Percentiles rank a stretch among this genome's conserved stretches.
These are phyloP conservation scores for Apiospora kogelbergensis DNA, from an alignment of 2,329 filamentous ascomycete species.

Conservation along the genomic window DNA sequence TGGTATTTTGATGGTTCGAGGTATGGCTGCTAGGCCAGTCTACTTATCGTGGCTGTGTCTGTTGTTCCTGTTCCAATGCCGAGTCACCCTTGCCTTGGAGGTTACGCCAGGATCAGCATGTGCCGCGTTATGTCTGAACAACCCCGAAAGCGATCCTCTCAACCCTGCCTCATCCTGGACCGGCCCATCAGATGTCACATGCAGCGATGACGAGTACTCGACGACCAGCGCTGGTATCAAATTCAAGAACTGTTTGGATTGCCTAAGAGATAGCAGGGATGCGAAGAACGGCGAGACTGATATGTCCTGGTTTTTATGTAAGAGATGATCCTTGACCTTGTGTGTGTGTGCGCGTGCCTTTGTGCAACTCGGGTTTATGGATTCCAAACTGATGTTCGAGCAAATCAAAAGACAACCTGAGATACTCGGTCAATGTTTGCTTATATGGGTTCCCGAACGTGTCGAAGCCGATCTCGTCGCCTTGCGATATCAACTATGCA, in stretches of 20 bases:
- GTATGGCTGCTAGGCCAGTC: no score
- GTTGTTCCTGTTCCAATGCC: constrained; percentile 17
- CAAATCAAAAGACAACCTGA: constrained; percentile 43
- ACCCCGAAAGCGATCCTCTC: constrained; percentile 30
- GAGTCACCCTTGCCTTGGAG: constrained; percentile 33
- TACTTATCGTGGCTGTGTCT: background rate
- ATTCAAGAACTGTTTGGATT: constrained; percentile 47
- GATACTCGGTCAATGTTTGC: constrained; percentile 48
- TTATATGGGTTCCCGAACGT: constrained; percentile 38
- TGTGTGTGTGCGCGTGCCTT: no score
- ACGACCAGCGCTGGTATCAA: constrained; percentile 39
- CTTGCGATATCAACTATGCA: constrained; percentile 42
- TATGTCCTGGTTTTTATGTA: constrained; percentile 48
- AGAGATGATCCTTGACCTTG: constrained; percentile 17
- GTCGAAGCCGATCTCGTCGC: constrained; percentile 35
- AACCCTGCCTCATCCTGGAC: constrained; percentile 41
- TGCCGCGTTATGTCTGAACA: constrained; percentile 46
- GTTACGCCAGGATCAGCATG: constrained; percentile 53
- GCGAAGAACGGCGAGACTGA: constrained; percentile 41
- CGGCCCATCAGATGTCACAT: constrained; percentile 46
- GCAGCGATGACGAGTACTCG: constrained; percentile 41
- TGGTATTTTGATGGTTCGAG: no score
- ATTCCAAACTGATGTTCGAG: background rate
- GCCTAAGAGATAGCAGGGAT: constrained; percentile 45
- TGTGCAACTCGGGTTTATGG: no score